Conservation (phyloP, 306 rosid species). For the Vigna nakashimae region DNA sequence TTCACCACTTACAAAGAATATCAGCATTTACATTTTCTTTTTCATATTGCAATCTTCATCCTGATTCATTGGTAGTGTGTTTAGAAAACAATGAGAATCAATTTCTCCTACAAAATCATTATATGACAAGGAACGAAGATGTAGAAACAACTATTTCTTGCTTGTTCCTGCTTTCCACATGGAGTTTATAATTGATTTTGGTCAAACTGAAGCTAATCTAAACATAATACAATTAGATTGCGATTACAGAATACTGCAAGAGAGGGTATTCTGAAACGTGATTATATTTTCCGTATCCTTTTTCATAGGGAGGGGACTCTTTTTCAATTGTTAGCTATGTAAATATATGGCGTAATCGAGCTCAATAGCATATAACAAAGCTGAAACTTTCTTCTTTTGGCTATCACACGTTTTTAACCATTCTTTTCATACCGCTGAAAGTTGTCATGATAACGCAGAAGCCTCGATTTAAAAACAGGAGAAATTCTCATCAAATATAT, state of each 20-base stretch:
- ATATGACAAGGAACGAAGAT: neutral
- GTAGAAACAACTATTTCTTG: neutral
- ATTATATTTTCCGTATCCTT: slow-evolving; percentile 16
- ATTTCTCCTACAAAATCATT: neutral
- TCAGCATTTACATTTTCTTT: neutral
- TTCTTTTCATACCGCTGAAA: slow-evolving; percentile 32
- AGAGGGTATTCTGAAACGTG: slow-evolving; percentile 2
- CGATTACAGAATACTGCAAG: slow-evolving; percentile 2
- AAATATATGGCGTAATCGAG: slow-evolving; percentile 24
- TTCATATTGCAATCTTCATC: neutral
- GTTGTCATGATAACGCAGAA: slow-evolving; percentile 39
- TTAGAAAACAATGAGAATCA: neutral
- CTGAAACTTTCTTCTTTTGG: slow-evolving; percentile 33
- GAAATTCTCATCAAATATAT: slow-evolving; percentile 48
- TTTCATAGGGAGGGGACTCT: slow-evolving; percentile 1
- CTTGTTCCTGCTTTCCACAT: neutral
- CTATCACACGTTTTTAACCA: slow-evolving; percentile 47
- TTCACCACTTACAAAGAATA: no score
- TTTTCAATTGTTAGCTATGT: neutral
- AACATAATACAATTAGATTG: neutral
- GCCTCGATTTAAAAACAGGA: slow-evolving; percentile 49
- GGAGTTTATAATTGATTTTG: neutral
- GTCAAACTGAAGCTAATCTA: neutral
- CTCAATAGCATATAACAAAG: slow-evolving; percentile 27
- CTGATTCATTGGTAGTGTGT: neutral